These are phyloP conservation scores for Lactarius indigo DNA, from an alignment of 768 basidiomycete genomes.

Conservation along the genomic window DNA sequence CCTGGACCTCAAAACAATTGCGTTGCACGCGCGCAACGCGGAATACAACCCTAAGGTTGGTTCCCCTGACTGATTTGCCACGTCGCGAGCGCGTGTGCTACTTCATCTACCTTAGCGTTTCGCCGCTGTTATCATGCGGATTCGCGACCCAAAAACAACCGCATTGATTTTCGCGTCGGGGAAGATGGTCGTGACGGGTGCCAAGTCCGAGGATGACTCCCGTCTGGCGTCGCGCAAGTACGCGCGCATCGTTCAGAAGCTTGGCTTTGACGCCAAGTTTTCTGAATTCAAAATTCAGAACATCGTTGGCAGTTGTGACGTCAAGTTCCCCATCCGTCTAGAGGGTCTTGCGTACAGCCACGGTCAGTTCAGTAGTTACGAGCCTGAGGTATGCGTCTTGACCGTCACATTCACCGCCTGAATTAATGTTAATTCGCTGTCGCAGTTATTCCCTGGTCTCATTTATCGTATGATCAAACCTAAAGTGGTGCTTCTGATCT, in stretches of 20 bases:
- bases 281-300: constrained; percentile 99
- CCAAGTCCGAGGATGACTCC: constrained; percentile 98
- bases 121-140: constrained; percentile 99
- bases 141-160: constrained; percentile 99
- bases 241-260: constrained; percentile 98
- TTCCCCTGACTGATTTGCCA: constrained; percentile 45
- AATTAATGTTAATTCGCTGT: background rate
- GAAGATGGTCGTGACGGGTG: constrained; percentile 99
- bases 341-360: constrained; percentile 97
- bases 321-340: constrained; percentile 96
- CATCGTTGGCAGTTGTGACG: constrained; percentile 97
- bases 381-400: constrained; percentile 75
- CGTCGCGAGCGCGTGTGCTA: constrained; percentile 57
- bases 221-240: constrained; percentile 97
- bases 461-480: constrained; percentile 99
- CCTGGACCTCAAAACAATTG: constrained; percentile 97
- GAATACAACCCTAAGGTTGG: constrained; percentile 99
- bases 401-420: background rate
- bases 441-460: constrained; percentile 95
- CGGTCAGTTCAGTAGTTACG: constrained; percentile 97
- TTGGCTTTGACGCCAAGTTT: constrained; percentile 99
- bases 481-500: constrained; percentile 97
- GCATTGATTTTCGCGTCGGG: constrained; percentile 99
- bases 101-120: constrained; percentile 83
- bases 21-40: constrained; percentile 94